Evolutionary conservation across 257 asterid species (phyloP).

Genomic region (Solanum infundibuliforme): DNA sequence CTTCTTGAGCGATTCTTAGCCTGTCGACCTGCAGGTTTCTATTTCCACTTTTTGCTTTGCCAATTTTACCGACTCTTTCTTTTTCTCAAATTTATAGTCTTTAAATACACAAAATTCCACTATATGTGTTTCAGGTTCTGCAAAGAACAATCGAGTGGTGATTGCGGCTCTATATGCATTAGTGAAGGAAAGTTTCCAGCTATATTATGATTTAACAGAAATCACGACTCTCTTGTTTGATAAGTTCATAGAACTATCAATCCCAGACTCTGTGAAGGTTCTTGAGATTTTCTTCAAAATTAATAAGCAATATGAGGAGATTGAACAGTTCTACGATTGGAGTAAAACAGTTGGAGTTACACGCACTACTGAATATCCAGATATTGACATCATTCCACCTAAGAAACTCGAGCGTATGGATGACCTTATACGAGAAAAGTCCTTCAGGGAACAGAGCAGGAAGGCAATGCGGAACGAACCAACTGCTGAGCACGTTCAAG

Average conservation of each 20-base stretch:
- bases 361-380: constrained; percentile 73
- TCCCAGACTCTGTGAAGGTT: constrained; percentile 49
- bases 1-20: constrained; percentile 57
- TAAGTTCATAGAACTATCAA: constrained; percentile 70
- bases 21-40: constrained; percentile 67
- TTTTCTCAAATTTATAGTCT: no score
- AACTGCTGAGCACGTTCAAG: constrained; percentile 4
- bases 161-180: constrained; percentile 59
- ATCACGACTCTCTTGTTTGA: constrained; percentile 55
- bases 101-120: not conserved
- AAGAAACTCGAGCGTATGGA: constrained; percentile 84
- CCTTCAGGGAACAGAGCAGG: constrained; percentile 22
- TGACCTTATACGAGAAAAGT: constrained; percentile 55
- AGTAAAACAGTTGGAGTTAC: constrained; percentile 51
- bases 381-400: constrained; percentile 59
- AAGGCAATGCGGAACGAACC: constrained; percentile 15
- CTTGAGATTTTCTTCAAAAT: constrained; percentile 64
- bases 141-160: constrained; percentile 63
- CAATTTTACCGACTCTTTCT: no score
- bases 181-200: constrained; percentile 69
- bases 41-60: not conserved
- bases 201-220: constrained; percentile 62
- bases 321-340: constrained; percentile 69
- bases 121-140: constrained; percentile 39
- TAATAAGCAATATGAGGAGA: constrained; percentile 77